Conservation (phyloP, 176 grass and related monocot genomes). For the Olyra latifolia region DNA sequence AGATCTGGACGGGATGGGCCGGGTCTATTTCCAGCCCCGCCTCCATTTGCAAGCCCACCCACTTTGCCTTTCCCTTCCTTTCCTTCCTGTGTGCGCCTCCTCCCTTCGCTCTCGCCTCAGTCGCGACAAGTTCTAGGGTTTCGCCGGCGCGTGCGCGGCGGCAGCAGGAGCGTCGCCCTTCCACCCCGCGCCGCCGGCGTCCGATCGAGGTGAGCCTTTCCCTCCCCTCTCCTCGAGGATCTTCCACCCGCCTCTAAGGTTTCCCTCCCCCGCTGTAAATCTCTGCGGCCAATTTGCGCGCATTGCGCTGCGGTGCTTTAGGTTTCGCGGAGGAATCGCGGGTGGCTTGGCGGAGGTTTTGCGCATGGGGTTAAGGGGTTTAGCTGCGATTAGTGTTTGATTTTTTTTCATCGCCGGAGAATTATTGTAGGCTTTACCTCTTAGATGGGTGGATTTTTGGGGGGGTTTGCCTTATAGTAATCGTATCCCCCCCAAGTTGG, state of each 20-base stretch:
- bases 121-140: constrained; percentile 4
- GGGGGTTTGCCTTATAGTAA: neutral
- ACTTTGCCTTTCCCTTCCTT: no score
- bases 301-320: neutral
- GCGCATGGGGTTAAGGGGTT: neutral
- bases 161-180: neutral
- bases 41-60: neutral
- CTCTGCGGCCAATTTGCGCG: neutral
- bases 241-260: no score
- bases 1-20: no score
- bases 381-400: neutral
- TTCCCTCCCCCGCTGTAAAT: neutral
- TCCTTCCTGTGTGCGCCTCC: neutral
- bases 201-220: neutral
- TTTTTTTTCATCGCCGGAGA: neutral
- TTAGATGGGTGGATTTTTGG: neutral
- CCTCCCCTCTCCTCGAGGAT: neutral
- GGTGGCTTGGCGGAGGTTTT: neutral
- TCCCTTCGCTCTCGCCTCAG: neutral
- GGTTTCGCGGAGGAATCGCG: neutral
- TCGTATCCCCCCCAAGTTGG: neutral
- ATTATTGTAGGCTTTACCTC: constrained; percentile 20
- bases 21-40: neutral
- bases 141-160: neutral
- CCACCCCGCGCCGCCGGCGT: neutral